phyloP scores from a whole-genome alignment of 257 asterid genomes.

The Scutellaria galericulata region DNA sequence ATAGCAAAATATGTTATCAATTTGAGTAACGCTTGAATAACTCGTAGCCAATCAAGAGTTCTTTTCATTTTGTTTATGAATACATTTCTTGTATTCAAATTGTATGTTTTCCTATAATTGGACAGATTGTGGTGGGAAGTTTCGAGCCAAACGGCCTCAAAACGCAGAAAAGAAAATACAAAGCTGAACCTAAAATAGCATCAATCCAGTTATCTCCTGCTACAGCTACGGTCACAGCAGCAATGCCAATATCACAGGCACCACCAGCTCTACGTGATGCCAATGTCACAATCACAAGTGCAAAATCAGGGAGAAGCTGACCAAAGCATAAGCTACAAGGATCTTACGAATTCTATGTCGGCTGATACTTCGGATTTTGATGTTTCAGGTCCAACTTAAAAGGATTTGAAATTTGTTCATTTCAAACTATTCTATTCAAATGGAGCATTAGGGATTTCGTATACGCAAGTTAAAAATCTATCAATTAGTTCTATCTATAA shows the following conservation, averaged over 20 bases:
- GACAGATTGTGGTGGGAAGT: slow-evolving; percentile 73
- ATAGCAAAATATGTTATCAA: too few relatives aligned
- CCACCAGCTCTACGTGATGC: too few relatives aligned
- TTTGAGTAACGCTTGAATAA: too few relatives aligned
- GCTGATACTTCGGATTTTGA: slow-evolving; percentile 57
- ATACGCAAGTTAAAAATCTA: too few relatives aligned
- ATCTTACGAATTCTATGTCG: slow-evolving; percentile 47
- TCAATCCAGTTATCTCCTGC: slow-evolving; percentile 37
- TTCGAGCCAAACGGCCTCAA: slow-evolving; percentile 48
- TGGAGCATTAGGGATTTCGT: too few relatives aligned
- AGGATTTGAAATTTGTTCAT: too few relatives aligned
- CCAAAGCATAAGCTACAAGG: slow-evolving; percentile 40
- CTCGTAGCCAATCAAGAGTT: background rate
- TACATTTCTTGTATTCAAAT: background rate
- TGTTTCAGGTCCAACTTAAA: background rate
- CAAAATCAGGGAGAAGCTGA: slow-evolving; percentile 49
- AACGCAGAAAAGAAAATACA: slow-evolving; percentile 43
- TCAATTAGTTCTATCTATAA: too few relatives aligned
- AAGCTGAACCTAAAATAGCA: slow-evolving; percentile 38
- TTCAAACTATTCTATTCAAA: too few relatives aligned
- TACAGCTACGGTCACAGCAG: slow-evolving; percentile 43
- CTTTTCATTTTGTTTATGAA: too few relatives aligned
- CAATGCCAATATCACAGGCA: slow-evolving; percentile 54
- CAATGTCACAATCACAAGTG: slow-evolving; percentile 38
- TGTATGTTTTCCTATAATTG: background rate